These are phyloP conservation scores for Incumbomyces lentus DNA, from an alignment of 2,329 filamentous ascomycete genomes.

Conservation along the genomic window DNA sequence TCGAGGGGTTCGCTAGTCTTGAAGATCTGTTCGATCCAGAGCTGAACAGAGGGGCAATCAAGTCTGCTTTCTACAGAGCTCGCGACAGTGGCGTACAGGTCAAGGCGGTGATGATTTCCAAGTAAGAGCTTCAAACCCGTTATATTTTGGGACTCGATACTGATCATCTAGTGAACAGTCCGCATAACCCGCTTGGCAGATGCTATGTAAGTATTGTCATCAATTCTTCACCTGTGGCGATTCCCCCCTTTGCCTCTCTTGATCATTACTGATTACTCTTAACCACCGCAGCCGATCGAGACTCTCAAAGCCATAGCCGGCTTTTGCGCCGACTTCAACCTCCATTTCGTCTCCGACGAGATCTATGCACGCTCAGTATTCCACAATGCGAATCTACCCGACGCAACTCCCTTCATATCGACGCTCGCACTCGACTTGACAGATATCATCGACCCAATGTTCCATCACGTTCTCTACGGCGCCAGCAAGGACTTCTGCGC, in stretches of 20 bases:
- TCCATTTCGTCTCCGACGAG: conserved; percentile 50
- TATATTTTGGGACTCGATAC: background rate
- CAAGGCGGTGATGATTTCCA: conserved; percentile 39
- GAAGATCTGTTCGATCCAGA: background rate
- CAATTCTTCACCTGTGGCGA: no score
- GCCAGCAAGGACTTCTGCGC: conserved; percentile 18
- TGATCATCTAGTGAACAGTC: conserved; percentile 25
- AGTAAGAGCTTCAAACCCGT: conserved; percentile 34
- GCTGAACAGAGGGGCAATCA: conserved; percentile 15
- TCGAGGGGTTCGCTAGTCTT: background rate
- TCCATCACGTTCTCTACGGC: conserved; percentile 15
- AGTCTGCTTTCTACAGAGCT: conserved; percentile 32
- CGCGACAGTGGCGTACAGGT: conserved; percentile 31
- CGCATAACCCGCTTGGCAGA: conserved; percentile 43
- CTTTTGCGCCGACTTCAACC: conserved; percentile 39
- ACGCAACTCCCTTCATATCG: conserved; percentile 34
- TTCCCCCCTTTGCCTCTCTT: no score
- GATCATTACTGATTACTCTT: background rate
- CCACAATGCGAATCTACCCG: conserved; percentile 26
- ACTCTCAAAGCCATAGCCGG: conserved; percentile 34
- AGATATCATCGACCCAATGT: conserved; percentile 36
- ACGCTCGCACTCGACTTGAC: conserved; percentile 35
- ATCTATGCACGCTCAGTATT: conserved; percentile 48
- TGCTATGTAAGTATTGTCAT: background rate
- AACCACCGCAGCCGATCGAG: conserved; percentile 31